A percentile compares a stretch with the other conserved stretches of the same genome.
phyloP scores from a whole-genome alignment of 768 basidiomycete genomes.

The Amanita jacksonii region DNA sequence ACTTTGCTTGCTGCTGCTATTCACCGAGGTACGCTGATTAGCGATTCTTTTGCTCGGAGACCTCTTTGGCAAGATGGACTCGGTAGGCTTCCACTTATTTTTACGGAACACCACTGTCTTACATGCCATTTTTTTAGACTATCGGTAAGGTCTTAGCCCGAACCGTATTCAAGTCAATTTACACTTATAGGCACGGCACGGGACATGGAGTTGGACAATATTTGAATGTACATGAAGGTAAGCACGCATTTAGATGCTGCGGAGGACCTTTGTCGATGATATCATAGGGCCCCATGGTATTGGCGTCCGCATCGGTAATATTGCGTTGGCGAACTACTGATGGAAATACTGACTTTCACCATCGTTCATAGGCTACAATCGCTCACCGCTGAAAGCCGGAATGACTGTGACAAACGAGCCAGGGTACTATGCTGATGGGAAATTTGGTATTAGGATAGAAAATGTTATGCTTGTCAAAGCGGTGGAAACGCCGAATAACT shows the following conservation, averaged over 20 bases:
- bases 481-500: slow-evolving; percentile 63
- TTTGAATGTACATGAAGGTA: slow-evolving; percentile 89
- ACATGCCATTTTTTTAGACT: slow-evolving; percentile 31
- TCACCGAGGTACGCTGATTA: slow-evolving; percentile 35
- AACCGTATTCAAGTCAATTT: slow-evolving; percentile 2
- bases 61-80: slow-evolving; percentile 83
- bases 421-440: slow-evolving; percentile 86
- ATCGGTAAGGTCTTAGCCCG: slow-evolving; percentile 29
- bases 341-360: background rate
- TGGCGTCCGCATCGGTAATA: slow-evolving; percentile 41
- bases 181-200: slow-evolving; percentile 63
- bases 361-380: slow-evolving; percentile 56
- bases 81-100: slow-evolving; percentile 33
- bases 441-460: slow-evolving; percentile 90
- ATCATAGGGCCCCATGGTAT: slow-evolving; percentile 49
- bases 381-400: slow-evolving; percentile 61
- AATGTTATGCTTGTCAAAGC: slow-evolving; percentile 74
- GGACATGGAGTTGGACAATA: slow-evolving; percentile 94
- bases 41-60: slow-evolving; percentile 74
- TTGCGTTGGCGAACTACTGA: background rate
- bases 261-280: background rate
- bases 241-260: background rate
- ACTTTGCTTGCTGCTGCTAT: background rate
- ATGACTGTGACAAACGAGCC: slow-evolving; percentile 95
- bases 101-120: slow-evolving; percentile 7